A percentile compares a stretch with the other conserved stretches of the same genome.
phyloP scores from a whole-genome alignment of 257 asterid species.

The Nicotiana attenuata region DNA sequence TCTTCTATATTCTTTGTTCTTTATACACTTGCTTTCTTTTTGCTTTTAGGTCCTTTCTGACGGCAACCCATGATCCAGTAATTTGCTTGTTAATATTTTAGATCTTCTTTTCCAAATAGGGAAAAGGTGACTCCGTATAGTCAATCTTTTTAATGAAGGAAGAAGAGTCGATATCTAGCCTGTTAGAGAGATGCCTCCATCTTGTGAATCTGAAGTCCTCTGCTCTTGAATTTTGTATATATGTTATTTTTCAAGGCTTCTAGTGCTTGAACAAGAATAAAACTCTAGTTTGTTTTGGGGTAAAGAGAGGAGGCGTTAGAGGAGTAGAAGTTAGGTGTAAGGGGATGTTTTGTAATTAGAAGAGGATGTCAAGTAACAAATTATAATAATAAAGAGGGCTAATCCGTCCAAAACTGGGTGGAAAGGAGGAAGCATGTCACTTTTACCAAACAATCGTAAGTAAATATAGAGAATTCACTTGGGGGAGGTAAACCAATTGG shows the following conservation, averaged over 20 bases:
- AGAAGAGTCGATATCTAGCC: neutral
- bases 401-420: neutral
- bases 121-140: neutral
- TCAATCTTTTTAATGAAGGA: neutral
- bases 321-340: neutral
- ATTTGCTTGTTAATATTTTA: neutral
- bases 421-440: neutral
- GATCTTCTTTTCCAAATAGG: neutral
- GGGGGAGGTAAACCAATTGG: neutral
- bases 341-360: neutral
- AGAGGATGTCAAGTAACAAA: neutral
- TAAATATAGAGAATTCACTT: neutral
- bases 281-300: neutral
- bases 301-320: neutral
- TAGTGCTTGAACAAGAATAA: neutral
- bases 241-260: neutral
- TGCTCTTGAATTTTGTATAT: neutral
- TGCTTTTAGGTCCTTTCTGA: neutral
- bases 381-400: neutral
- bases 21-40: neutral
- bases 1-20: neutral
- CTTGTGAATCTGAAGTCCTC: conserved; percentile 3
- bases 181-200: neutral
- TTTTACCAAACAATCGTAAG: neutral
- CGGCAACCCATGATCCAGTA: neutral